Evolutionary conservation across 2,329 filamentous ascomycete species (phyloP).

Genomic region (Ascochyta viciae-villosae): DNA sequence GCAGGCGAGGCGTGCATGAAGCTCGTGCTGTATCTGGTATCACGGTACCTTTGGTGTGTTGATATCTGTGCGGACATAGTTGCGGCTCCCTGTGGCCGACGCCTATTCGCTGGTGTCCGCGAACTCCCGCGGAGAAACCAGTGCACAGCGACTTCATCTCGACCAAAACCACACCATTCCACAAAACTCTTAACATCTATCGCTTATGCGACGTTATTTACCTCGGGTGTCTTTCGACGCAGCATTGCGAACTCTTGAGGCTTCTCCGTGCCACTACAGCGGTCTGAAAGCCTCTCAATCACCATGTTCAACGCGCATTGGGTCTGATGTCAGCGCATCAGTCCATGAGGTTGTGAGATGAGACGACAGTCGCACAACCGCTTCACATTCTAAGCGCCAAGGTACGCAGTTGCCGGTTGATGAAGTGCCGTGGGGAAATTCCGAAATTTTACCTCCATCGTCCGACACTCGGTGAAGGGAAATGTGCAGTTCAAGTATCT

Average conservation of each 20-base stretch:
- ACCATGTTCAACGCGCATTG: background rate
- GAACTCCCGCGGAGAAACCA: conserved; percentile 26
- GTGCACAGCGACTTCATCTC: conserved; percentile 3
- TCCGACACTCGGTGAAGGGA: background rate
- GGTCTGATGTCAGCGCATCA: background rate
- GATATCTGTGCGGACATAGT: background rate
- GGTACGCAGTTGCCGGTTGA: background rate
- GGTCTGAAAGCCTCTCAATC: background rate
- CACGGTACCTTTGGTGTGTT: background rate
- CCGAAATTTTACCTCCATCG: background rate
- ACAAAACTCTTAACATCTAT: conserved; percentile 16
- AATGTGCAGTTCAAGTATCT: conserved; percentile 23
- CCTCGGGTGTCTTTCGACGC: background rate
- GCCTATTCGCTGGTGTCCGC: conserved; percentile 2
- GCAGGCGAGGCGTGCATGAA: no score
- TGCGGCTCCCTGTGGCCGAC: background rate
- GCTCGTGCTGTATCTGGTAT: background rate
- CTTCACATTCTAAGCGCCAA: conserved; percentile 15
- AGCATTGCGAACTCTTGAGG: background rate
- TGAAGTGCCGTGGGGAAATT: background rate
- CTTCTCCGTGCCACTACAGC: conserved; percentile 7
- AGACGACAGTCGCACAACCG: conserved; percentile 11
- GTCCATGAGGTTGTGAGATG: background rate
- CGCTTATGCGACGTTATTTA: background rate
- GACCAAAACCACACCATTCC: conserved; percentile 3